A percentile compares a stretch with the other conserved stretches of the same genome.
Evolutionary conservation across 176 grass and related monocot species (phyloP).

Genomic region (Pontederia paniculata): DNA sequence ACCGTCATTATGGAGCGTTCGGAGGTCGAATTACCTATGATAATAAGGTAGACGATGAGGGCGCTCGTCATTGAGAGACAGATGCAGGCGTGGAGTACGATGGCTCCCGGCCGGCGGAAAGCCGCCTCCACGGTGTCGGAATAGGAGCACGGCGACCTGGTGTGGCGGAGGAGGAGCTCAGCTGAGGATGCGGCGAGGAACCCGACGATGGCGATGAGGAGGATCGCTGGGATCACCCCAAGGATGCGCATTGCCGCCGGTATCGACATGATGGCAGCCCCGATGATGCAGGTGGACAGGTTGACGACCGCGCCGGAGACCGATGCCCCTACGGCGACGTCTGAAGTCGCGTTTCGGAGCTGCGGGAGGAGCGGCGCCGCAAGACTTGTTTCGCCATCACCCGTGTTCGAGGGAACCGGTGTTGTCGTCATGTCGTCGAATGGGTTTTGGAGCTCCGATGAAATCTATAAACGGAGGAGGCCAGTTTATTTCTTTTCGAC

Average conservation of each 20-base stretch:
- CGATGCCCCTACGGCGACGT: slow-evolving; percentile 18
- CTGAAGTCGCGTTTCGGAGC: background rate
- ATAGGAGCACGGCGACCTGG: slow-evolving; percentile 40
- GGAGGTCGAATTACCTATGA: slow-evolving; percentile 53
- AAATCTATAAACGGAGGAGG: too few relatives aligned
- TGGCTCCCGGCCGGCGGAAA: slow-evolving; percentile 48
- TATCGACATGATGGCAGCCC: slow-evolving; percentile 95
- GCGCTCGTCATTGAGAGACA: slow-evolving; percentile 47
- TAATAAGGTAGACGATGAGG: slow-evolving; percentile 82
- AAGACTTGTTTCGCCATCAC: background rate
- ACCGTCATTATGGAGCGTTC: background rate
- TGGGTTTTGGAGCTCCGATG: background rate
- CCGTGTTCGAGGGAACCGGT: background rate
- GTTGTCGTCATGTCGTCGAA: slow-evolving; percentile 7
- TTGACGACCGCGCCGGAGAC: slow-evolving; percentile 74
- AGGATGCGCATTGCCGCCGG: slow-evolving; percentile 79
- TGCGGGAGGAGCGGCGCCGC: slow-evolving; percentile 45
- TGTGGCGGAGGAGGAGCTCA: slow-evolving; percentile 74
- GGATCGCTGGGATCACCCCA: slow-evolving; percentile 42
- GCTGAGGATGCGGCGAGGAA: slow-evolving; percentile 50
- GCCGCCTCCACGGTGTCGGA: slow-evolving; percentile 55
- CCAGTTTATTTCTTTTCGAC: too few relatives aligned
- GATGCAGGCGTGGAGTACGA: slow-evolving; percentile 41
- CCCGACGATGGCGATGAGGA: slow-evolving; percentile 36
- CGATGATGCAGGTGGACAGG: slow-evolving; percentile 78